Base-by-base conservation (phyloP, 208 protist species). In the Crithidia brevicula region DNA sequence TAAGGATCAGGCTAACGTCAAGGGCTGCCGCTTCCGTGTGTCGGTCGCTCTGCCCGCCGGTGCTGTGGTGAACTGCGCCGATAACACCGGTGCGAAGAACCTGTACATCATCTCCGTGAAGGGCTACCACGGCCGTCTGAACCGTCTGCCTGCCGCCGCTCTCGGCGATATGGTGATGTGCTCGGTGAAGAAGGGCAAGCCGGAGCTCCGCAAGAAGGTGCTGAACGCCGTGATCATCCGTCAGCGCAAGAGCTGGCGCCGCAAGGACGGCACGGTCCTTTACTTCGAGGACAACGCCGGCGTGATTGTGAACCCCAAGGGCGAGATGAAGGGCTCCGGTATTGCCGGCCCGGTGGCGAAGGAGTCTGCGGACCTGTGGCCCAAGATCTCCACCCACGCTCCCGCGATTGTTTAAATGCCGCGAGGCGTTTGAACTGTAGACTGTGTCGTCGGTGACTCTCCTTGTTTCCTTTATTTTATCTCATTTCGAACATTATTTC, bases 281-380 rank as follows among this genome's bases (percentile, higher is more conserved):
- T 99, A 99, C 88, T 99, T 99, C 63, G 98, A 99, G 89, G 99
- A 99, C 86, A 99, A 99, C 83, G 99, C 99, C 49, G 99, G 98
- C 77, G 99, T 99, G 38, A 99, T 99, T 71, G 98, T 99, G 49
- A 99, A 99, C 92, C 95, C 95, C 61, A 99, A 99, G 93, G 99
- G 99, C 79, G 99, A 99, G 83, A 99, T 99, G 93, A 99, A 99
- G 96, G 98, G 99, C 62, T 99, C 98, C 34, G 98, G 97, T 70
- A 99, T 99, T 85, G 98, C 97, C 53, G 99, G 99, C 28, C 99
- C 99, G 66, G 98, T 99, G 50, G 98, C 97, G 56, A 99, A 99
- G 93, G 99, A 99, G 89, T 98, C 95, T 86, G 98, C 99, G 38
- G 99, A 99, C 67, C 89, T 99, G 49, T 99, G 99, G 99, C 99